These are phyloP conservation scores for Tylopilus sp. DNA, from an alignment of 1,284 basidiomycete genomes.

Conservation along the genomic window DNA sequence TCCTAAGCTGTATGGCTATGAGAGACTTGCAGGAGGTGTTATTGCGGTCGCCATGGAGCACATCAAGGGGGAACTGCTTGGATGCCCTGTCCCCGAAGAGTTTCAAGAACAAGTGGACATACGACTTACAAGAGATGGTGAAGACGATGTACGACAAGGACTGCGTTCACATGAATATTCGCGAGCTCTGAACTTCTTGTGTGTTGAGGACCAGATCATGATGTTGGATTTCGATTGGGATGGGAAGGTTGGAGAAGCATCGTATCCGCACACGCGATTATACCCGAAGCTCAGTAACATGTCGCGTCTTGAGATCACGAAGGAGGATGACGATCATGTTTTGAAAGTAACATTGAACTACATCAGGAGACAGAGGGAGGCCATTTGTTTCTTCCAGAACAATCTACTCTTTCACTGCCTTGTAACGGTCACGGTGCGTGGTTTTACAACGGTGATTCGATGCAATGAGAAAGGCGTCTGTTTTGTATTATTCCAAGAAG, in stretches of 20 bases:
- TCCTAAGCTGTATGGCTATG: background rate
- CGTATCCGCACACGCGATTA: background rate
- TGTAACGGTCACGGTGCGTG: no score
- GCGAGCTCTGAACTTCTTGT: background rate
- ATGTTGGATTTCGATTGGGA: background rate
- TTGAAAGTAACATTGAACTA: no score
- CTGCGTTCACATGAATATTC: background rate
- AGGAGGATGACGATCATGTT: no score
- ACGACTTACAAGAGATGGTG: background rate
- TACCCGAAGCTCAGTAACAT: background rate
- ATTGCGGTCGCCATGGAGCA: background rate
- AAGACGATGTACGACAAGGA: background rate
- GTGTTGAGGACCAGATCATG: background rate
- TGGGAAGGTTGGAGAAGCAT: background rate
- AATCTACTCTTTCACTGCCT: no score
- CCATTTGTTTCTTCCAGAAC: no score
- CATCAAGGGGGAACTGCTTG: background rate
- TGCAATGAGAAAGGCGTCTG: no score
- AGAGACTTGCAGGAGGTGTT: background rate
- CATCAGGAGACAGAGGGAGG: no score
- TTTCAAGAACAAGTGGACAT: background rate
- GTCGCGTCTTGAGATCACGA: no score
- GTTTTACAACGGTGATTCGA: no score
- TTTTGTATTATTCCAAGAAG: no score
- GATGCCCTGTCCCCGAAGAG: background rate